These are phyloP conservation scores for Talaromyces sp. DNA, from an alignment of 2,329 filamentous ascomycete genomes.

Conservation along the genomic window DNA sequence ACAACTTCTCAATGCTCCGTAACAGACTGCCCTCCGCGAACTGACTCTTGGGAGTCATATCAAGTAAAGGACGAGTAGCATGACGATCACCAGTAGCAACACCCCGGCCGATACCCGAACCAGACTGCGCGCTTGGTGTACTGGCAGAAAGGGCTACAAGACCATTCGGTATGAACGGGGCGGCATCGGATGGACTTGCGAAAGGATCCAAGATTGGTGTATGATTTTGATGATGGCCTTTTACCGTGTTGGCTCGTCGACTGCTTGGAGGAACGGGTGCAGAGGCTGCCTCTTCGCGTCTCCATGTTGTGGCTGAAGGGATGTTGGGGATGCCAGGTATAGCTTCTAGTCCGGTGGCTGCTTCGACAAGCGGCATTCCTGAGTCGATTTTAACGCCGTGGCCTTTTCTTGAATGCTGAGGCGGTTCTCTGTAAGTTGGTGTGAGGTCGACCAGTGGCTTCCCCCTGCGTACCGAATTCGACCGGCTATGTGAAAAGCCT, in stretches of 20 bases:
- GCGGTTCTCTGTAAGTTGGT: constrained; percentile 61
- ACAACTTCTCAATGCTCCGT: constrained; percentile 30
- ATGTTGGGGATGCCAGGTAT: constrained; percentile 32
- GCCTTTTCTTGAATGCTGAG: constrained; percentile 40
- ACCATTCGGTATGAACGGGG: constrained; percentile 37
- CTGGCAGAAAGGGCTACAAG: constrained; percentile 32
- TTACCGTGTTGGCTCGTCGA: constrained; percentile 36
- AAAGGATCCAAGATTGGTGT: constrained; percentile 18
- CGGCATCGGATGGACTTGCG: constrained; percentile 16
- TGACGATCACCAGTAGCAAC: constrained; percentile 41
- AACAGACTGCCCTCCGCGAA: constrained; percentile 48
- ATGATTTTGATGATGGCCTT: constrained; percentile 25
- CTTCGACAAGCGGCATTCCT: constrained; percentile 40
- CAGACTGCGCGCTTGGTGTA: constrained; percentile 17
- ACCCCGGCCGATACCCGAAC: constrained; percentile 33
- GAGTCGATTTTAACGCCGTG: constrained; percentile 44
- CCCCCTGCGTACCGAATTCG: constrained; percentile 46
- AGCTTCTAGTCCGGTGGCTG: constrained; percentile 41
- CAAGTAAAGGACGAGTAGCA: constrained; percentile 42
- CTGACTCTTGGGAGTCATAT: constrained; percentile 40
- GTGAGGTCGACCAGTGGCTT: constrained; percentile 68
- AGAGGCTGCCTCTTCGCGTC: constrained; percentile 26
- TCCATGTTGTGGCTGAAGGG: constrained; percentile 41
- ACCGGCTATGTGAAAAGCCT: constrained; percentile 34
- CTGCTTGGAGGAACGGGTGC: constrained; percentile 20